Percentiles rank a stretch among this genome's conserved stretches.
Conservation (phyloP, 139 green algal species). For the Diplosphaera chodatii region DNA sequence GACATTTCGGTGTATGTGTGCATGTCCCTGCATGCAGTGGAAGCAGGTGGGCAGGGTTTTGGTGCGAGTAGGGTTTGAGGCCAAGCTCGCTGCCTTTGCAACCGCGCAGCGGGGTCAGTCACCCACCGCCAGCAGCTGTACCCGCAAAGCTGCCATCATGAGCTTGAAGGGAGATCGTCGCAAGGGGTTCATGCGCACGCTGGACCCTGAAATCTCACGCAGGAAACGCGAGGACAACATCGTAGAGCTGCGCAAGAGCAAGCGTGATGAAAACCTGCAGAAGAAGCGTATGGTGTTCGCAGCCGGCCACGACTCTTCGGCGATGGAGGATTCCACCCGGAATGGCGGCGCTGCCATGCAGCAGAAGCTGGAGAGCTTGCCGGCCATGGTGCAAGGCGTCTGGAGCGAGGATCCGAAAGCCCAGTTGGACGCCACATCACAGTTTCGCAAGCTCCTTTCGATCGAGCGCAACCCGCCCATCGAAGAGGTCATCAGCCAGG, state of each 20-base stretch:
- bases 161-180: conserved; percentile 1
- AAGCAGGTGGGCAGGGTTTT: too few species aligned
- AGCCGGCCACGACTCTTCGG: conserved; percentile 5
- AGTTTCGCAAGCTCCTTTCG: conserved; percentile 98
- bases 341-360: conserved; percentile 12
- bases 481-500: conserved; percentile 95
- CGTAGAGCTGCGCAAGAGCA: conserved; percentile 93
- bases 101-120: neutral
- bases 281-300: conserved; percentile 86
- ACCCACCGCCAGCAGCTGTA: neutral
- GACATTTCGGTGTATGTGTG: too few species aligned
- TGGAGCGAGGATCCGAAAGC: conserved; percentile 67
- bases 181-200: conserved; percentile 75
- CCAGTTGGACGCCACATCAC: conserved; percentile 92
- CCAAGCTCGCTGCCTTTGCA: too few species aligned
- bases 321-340: conserved; percentile 34
- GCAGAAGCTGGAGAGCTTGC: conserved; percentile 83
- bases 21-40: too few species aligned
- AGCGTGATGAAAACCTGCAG: conserved; percentile 95
- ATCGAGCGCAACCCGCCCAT: conserved; percentile 98
- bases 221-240: conserved; percentile 96
- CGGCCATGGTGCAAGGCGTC: conserved; percentile 89
- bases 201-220: conserved; percentile 85
- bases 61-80: too few species aligned
- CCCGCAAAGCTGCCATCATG: neutral